phyloP scores from a whole-genome alignment of 1,284 basidiomycete species.

The Apiotrichum siamense region DNA sequence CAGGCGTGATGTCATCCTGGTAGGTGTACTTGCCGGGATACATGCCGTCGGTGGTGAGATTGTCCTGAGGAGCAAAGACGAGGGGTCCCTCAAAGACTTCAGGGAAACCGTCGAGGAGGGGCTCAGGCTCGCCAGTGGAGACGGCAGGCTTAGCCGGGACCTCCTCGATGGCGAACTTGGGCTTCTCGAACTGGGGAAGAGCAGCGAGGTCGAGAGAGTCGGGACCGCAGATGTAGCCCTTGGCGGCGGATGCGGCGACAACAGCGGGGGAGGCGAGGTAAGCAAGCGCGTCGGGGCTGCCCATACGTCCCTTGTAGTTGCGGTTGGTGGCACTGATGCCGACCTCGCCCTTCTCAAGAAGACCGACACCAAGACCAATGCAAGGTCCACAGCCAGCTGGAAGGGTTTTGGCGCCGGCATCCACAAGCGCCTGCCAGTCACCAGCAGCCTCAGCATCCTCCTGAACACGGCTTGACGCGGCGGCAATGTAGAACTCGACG shows the following conservation, averaged over 20 bases:
- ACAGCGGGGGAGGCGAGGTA: conserved; percentile 96
- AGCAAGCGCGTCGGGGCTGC: conserved; percentile 85
- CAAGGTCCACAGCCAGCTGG: conserved; percentile 97
- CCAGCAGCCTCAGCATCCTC: conserved; percentile 77
- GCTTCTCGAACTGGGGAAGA: conserved; percentile 53
- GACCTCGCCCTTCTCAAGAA: conserved; percentile 87
- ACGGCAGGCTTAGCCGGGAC: conserved; percentile 23
- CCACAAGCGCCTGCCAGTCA: conserved; percentile 80
- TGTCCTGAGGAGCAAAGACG: conserved; percentile 92
- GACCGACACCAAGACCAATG: conserved; percentile 88
- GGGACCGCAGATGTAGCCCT: conserved; percentile 85
- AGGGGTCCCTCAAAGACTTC: conserved; percentile 72
- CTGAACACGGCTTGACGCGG: conserved; percentile 87
- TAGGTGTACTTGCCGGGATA: conserved; percentile 99
- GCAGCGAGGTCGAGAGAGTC: conserved; percentile 57
- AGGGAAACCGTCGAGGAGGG: conserved; percentile 76
- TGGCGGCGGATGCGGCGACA: conserved; percentile 89
- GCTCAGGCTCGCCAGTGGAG: conserved; percentile 56
- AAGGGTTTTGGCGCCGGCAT: conserved; percentile 82
- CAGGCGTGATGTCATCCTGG: conserved; percentile 96
- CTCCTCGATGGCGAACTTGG: conserved; percentile 48
- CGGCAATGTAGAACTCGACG: conserved; percentile 96
- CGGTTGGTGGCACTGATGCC: conserved; percentile 98
- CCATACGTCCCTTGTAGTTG: conserved; percentile 99
- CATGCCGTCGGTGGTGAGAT: conserved; percentile 96